phyloP scores from a whole-genome alignment of 2,329 filamentous ascomycete genomes.

The Fusarium transvaalense region DNA sequence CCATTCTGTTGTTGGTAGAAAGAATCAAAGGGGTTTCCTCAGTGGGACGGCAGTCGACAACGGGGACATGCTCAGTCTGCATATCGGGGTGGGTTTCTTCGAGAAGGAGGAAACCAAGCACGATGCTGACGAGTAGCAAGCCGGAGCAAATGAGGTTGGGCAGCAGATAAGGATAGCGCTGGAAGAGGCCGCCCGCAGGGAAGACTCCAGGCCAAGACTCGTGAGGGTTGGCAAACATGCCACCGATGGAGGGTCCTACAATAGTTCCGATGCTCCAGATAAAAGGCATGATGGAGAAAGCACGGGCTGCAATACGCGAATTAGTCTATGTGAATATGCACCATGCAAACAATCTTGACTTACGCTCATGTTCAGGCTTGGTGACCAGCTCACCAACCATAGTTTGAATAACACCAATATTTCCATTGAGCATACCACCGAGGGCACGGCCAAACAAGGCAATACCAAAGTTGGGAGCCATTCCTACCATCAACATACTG shows the following conservation, averaged over 20 bases:
- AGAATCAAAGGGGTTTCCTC: slow-evolving; percentile 81
- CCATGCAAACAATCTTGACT: slow-evolving; percentile 54
- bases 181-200: slow-evolving; percentile 76
- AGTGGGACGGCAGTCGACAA: slow-evolving; percentile 64
- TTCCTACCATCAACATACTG: slow-evolving; percentile 85
- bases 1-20: slow-evolving; percentile 78
- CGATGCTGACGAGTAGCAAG: slow-evolving; percentile 81
- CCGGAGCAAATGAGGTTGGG: slow-evolving; percentile 87
- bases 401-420: slow-evolving; percentile 90
- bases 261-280: slow-evolving; percentile 94
- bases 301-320: slow-evolving; percentile 68
- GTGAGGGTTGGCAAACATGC: slow-evolving; percentile 84
- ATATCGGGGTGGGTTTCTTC: slow-evolving; percentile 92
- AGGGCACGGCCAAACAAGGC: slow-evolving; percentile 81
- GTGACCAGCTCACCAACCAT: slow-evolving; percentile 92
- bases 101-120: slow-evolving; percentile 83
- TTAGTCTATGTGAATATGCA: slow-evolving; percentile 3
- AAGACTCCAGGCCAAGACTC: slow-evolving; percentile 79
- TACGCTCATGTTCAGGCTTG: slow-evolving; percentile 87
- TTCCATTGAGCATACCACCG: slow-evolving; percentile 88
- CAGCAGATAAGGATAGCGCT: slow-evolving; percentile 84
- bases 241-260: slow-evolving; percentile 88
- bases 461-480: slow-evolving; percentile 86
- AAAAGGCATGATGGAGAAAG: slow-evolving; percentile 93
- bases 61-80: slow-evolving; percentile 66